Conservation (phyloP, 495 filamentous ascomycete genomes). For the Neurospora discreta region DNA sequence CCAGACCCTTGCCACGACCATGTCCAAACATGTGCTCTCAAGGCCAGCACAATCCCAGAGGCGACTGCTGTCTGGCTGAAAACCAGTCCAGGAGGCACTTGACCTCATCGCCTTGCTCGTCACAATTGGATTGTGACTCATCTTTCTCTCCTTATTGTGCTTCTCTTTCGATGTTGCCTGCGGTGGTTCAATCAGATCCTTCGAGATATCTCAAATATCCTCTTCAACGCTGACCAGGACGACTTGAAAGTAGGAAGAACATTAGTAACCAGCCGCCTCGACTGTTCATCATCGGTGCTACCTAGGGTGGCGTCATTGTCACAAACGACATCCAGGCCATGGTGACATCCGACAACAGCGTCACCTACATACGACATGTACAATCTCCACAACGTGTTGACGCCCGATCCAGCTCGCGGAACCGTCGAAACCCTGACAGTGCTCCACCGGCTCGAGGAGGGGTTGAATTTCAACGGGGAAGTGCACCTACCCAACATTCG, state of each 20-base stretch:
- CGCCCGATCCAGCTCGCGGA: conserved; percentile 13
- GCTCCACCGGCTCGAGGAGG: conserved; percentile 15
- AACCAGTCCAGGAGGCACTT: neutral
- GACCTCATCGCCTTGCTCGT: neutral
- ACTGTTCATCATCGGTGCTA: conserved; percentile 14
- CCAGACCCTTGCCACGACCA: neutral
- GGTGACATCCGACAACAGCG: conserved; percentile 2
- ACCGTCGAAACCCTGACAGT: conserved; percentile 11
- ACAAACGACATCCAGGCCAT: conserved; percentile 10
- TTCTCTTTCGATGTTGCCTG: neutral
- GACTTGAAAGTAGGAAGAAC: neutral
- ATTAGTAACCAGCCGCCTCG: conserved; percentile 1
- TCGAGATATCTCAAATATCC: neutral
- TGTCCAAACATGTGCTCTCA: neutral
- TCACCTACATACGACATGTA: conserved; percentile 15
- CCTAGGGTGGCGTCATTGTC: conserved; percentile 19
- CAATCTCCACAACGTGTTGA: conserved; percentile 6
- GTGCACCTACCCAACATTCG: conserved; percentile 3
- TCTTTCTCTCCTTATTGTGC: neutral
- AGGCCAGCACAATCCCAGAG: neutral
- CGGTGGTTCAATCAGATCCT: neutral
- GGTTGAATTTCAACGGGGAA: neutral
- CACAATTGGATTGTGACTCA: neutral
- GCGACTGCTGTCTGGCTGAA: neutral
- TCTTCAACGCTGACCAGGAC: neutral